Percentiles rank a stretch among this genome's conserved stretches.
These are phyloP conservation scores for Ailanthus altissimus DNA, from an alignment of 345 rosid species.

Conservation along the genomic window DNA sequence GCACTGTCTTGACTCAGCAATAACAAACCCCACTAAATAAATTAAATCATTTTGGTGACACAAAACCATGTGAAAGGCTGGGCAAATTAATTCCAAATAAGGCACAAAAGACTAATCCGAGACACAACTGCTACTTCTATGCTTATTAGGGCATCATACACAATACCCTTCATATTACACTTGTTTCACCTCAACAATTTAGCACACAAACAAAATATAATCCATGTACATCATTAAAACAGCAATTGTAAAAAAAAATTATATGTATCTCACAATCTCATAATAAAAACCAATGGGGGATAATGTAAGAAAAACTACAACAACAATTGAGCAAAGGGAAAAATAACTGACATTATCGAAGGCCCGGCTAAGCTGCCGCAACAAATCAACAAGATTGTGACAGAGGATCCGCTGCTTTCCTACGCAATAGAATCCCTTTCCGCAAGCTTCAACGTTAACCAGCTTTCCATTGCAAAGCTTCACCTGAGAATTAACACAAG, in stretches of 20 bases:
- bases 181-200: not conserved
- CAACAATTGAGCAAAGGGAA: not conserved
- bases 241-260: not conserved
- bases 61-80: not conserved
- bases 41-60: not conserved
- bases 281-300: not conserved
- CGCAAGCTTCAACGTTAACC: constrained; percentile 81
- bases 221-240: not conserved
- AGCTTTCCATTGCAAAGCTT: constrained; percentile 94
- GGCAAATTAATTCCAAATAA: not conserved
- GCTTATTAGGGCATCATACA: not conserved
- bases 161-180: not conserved
- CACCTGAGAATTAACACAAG: constrained; percentile 48
- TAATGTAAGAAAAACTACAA: not conserved
- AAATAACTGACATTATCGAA: constrained; percentile 68
- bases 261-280: not conserved
- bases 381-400: constrained; percentile 89
- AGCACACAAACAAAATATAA: not conserved
- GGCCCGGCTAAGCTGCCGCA: constrained; percentile 88
- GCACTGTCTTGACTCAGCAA: not conserved
- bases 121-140: not conserved
- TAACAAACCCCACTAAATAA: not conserved
- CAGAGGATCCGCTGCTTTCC: constrained; percentile 79
- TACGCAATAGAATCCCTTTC: constrained; percentile 69
- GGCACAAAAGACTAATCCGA: not conserved